Evolutionary conservation across 352 stramenopile genomes (phyloP), one percentile per base, ranked within the genome.

Genomic region (Pythium phragmiticola): DNA sequence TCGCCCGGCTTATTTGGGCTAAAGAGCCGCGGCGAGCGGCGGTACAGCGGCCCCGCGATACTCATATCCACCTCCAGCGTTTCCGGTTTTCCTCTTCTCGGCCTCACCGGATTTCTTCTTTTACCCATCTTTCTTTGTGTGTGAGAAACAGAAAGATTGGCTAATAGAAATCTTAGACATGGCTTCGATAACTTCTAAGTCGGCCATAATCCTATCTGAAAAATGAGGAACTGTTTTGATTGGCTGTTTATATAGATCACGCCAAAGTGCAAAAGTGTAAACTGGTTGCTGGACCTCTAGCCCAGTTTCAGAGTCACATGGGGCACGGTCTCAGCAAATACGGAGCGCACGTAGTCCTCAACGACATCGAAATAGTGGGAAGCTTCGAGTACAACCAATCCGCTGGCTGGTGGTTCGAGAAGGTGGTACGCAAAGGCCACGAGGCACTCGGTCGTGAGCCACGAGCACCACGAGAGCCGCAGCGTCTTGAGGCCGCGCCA

Each of bases 381-480:
- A 39, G 89, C 74, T 33, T 80, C 68, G 0, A 92, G 66, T 30
- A 83, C 67, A 45, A 73, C 60, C n/a, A 92, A 60, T 0, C 63
- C 50, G 12, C 75, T 84, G 0, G 71, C 50, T 12, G 77, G 78
- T 14, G 78, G 71, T 45, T 90, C 81, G 28, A 89, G 70, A 4
- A 92, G 59, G 37, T 86, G 73, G 70, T 92, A 89, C 17, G 77
- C 83, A 43, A 92, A 82, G 7, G 76, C 77, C 14, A 89, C 76
- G 23, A 92, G 78, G 34, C 84, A 76, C 61, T 92, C 81, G 23
- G 81, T 92, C 26, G 81, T 88, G 54, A 92, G 75, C 83, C 83
- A 92, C 63, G 78, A 84, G 70, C 83, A 92, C 83, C 83, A 92
- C n/a, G 83, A 88, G 41, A 92, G 80, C 39, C 80, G 77, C 50